Conservation (phyloP, 148 eudicot species). For the Chenopodium album region DNA sequence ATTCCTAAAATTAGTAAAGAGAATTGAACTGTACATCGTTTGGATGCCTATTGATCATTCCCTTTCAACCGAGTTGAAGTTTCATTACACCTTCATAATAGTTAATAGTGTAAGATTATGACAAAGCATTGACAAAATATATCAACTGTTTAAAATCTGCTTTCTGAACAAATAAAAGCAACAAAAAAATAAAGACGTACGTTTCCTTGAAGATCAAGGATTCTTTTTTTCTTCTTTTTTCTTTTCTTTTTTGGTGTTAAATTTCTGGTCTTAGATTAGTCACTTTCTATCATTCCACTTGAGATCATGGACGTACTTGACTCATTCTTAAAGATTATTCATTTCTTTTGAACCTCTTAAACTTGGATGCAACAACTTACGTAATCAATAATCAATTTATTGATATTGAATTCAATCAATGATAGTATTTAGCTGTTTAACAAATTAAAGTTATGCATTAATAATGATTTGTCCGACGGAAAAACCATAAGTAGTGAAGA, state of each 20-base stretch:
- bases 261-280: not conserved
- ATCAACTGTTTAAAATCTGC: slow-evolving; percentile 10
- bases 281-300: slow-evolving; percentile 1
- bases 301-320: not conserved
- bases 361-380: not conserved
- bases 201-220: slow-evolving; percentile 3
- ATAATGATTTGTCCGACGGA: too few relatives aligned
- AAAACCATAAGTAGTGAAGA: too few relatives aligned
- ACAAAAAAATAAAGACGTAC: not conserved
- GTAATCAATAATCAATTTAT: too few relatives aligned
- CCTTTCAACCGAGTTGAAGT: slow-evolving; percentile 14
- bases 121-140: slow-evolving; percentile 1
- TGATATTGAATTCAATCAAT: not conserved
- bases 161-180: not conserved
- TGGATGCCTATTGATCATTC: not conserved
- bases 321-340: not conserved
- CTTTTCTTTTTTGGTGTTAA: not conserved
- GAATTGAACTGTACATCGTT: not conserved
- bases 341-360: slow-evolving; percentile 3
- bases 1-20: not conserved
- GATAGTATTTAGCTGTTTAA: not conserved
- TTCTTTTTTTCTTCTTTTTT: not conserved
- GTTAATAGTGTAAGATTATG: not conserved
- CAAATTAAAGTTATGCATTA: too few relatives aligned
- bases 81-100: slow-evolving; percentile 5